Conservation (phyloP, 345 rosid species). For the Bruguiera parviflora region DNA sequence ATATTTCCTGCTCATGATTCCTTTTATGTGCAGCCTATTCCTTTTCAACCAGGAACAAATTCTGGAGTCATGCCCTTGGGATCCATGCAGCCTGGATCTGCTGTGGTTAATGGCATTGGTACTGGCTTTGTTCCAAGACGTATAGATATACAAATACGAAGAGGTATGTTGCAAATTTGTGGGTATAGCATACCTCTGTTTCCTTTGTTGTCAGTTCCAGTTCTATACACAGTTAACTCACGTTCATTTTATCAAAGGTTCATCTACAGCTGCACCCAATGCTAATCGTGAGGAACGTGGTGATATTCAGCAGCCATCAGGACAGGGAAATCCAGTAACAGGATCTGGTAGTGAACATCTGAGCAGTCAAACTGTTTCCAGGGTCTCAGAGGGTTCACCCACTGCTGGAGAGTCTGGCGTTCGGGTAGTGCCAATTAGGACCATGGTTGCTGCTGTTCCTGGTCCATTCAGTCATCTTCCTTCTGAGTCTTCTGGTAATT, state of each 20-base stretch:
- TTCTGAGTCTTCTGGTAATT: constrained; percentile 48
- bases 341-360: constrained; percentile 37
- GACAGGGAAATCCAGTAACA: constrained; percentile 30
- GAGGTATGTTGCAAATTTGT: constrained; percentile 39
- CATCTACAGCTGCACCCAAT: constrained; percentile 38
- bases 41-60: constrained; percentile 59
- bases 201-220: not conserved
- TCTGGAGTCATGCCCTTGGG: constrained; percentile 49
- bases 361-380: constrained; percentile 32
- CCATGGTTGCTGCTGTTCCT: constrained; percentile 62
- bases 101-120: constrained; percentile 46
- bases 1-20: constrained; percentile 18
- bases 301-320: constrained; percentile 39
- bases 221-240: not conserved
- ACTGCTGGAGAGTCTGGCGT: constrained; percentile 54
- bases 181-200: not conserved
- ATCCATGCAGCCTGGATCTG: constrained; percentile 48
- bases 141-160: constrained; percentile 72
- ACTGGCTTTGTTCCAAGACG: constrained; percentile 61
- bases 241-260: constrained; percentile 28
- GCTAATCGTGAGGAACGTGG: constrained; percentile 36
- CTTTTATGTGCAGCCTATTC: constrained; percentile 51
- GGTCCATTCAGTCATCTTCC: constrained; percentile 45
- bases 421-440: constrained; percentile 60
- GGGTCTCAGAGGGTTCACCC: constrained; percentile 41